Conservation (phyloP, 228 moss, liverwort and hornwort genomes). For the Sphagnum fallax region DNA sequence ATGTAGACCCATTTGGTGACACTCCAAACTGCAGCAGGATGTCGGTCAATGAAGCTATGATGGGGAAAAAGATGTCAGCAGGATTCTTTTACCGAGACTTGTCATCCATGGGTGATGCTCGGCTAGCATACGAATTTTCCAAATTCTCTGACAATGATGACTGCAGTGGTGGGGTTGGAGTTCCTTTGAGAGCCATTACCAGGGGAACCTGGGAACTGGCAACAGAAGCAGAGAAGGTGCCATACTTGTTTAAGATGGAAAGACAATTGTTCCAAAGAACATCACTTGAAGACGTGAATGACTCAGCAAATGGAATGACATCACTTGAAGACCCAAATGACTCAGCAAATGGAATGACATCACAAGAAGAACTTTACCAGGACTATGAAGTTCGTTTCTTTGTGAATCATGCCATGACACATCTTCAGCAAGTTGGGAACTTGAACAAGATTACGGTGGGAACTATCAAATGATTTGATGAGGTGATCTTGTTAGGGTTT, state of each 20-base stretch:
- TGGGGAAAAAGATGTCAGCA: neutral
- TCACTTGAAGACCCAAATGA: neutral
- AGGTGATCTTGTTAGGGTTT: no score
- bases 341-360: neutral
- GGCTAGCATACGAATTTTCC: slow-evolving; percentile 3
- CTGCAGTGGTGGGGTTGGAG: slow-evolving; percentile 1
- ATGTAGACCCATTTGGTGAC: neutral
- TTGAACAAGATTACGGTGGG: no score
- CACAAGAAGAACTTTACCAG: neutral
- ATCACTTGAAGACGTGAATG: neutral
- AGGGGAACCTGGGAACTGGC: slow-evolving; percentile 7
- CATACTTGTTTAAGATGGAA: slow-evolving; percentile 3
- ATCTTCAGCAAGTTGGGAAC: neutral
- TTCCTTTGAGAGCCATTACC: slow-evolving; percentile 1
- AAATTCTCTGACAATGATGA: neutral
- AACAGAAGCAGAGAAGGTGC: slow-evolving; percentile 2
- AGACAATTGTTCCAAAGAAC: neutral
- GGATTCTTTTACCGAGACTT: slow-evolving; percentile 3
- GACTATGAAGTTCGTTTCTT: slow-evolving; percentile 3
- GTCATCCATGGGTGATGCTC: slow-evolving; percentile 9
- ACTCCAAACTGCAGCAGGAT: neutral
- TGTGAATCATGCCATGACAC: slow-evolving; percentile 9
- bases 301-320: neutral
- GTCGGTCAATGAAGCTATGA: neutral
- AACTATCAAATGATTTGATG: no score